A percentile compares a stretch with the other conserved stretches of the same genome.
phyloP scores from a whole-genome alignment of 108 stramenopile genomes.

The Skeletonema costatum region DNA sequence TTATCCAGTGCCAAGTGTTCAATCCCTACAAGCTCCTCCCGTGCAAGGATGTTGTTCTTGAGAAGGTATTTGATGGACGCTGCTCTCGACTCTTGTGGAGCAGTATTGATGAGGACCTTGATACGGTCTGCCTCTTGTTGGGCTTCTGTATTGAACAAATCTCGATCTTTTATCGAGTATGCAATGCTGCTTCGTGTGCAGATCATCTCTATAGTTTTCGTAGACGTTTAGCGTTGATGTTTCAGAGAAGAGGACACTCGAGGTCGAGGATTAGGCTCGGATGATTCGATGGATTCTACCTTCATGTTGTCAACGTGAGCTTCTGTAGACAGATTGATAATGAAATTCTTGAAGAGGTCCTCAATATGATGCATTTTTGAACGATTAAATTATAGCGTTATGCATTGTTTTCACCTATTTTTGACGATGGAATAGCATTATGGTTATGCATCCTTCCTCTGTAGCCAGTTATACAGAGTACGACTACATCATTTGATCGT shows the following conservation, averaged over 20 bases:
- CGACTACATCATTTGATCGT: no score
- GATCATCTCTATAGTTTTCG: not conserved
- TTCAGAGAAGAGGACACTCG: not conserved
- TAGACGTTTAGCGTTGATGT: not conserved
- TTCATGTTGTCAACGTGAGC: no score
- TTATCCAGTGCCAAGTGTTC: not conserved
- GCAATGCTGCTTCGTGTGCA: not conserved
- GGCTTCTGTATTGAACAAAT: not conserved
- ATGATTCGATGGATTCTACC: no score
- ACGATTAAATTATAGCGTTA: no score
- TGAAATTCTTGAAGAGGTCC: no score
- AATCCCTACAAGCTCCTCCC: not conserved
- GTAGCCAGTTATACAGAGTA: no score
- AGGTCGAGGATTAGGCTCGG: not conserved
- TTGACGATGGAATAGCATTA: no score
- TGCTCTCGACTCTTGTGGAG: not conserved
- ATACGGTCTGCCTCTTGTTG: not conserved
- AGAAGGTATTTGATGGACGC: not conserved
- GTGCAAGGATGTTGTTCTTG: not conserved
- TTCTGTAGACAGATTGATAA: no score
- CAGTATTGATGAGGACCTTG: not conserved
- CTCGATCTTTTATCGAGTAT: not conserved
- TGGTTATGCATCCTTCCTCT: no score
- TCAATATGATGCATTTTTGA: no score
- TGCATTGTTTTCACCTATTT: no score